Conservation (phyloP, 192 early-diverging fungal genomes). For the Gamsiella multidivaricata region DNA sequence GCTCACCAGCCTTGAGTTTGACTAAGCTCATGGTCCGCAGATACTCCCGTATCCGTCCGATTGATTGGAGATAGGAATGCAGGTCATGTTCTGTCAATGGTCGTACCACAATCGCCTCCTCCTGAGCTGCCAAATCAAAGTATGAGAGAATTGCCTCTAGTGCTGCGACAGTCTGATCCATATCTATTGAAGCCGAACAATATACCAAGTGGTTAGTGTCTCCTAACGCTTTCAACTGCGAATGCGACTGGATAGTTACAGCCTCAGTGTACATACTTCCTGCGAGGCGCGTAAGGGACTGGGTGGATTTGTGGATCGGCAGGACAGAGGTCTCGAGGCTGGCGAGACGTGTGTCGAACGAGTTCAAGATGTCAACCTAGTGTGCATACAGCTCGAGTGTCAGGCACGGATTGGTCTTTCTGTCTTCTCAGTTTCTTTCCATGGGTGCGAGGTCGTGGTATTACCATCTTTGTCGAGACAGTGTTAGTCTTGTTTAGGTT, state of each 20-base stretch:
- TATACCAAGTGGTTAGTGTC: no score
- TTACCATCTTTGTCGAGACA: constrained; percentile 55
- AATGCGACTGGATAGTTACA: neutral
- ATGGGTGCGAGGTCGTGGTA: no score
- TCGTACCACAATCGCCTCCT: constrained; percentile 73
- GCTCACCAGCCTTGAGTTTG: constrained; percentile 49
- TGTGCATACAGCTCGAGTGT: neutral
- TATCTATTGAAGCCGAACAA: constrained; percentile 65
- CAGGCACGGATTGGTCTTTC: no score
- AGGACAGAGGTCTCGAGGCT: constrained; percentile 80
- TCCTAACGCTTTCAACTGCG: neutral
- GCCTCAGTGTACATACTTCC: constrained; percentile 67
- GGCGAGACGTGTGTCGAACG: constrained; percentile 79
- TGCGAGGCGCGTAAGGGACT: constrained; percentile 74
- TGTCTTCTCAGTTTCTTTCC: no score
- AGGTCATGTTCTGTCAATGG: constrained; percentile 59
- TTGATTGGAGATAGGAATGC: constrained; percentile 33
- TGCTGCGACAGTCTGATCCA: constrained; percentile 69
- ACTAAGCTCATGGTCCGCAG: constrained; percentile 45
- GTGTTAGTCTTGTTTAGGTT: constrained; percentile 54
- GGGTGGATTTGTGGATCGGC: constrained; percentile 83
- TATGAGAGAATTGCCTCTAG: constrained; percentile 72
- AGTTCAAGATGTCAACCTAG: constrained; percentile 75
- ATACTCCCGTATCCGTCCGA: constrained; percentile 45
- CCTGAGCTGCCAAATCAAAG: constrained; percentile 73